Percentiles rank a stretch among this genome's conserved stretches.
phyloP scores from a whole-genome alignment of 148 eudicot genomes.

The Fagopyrum tataricum region DNA sequence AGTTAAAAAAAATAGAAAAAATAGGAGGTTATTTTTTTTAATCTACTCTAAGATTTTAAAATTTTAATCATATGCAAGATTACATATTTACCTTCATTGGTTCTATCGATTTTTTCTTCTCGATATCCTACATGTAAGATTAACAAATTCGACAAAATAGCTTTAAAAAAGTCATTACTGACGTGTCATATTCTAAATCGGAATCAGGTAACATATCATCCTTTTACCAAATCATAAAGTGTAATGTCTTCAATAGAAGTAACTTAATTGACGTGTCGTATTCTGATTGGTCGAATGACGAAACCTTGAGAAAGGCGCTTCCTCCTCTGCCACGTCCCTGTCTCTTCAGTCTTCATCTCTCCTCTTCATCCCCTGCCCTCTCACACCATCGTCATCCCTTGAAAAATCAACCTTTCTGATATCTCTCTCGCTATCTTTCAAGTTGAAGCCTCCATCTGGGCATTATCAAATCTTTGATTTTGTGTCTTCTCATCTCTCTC shows the following conservation, averaged over 20 bases:
- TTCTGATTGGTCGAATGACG: conserved; percentile 2
- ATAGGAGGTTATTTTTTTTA: no score
- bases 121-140: no score
- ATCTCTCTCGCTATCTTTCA: background rate
- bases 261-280: background rate
- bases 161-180: no score
- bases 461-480: background rate
- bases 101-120: no score
- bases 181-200: no score
- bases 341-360: background rate
- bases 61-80: no score
- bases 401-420: background rate
- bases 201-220: no score
- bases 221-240: background rate
- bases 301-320: background rate
- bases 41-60: no score
- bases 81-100: no score
- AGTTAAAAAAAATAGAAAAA: no score
- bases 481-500: background rate
- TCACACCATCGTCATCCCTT: background rate
- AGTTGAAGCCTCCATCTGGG: background rate
- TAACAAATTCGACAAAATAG: no score
- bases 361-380: background rate
- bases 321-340: background rate
- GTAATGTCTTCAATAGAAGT: background rate